Base-by-base conservation (phyloP, 495 filamentous ascomycete species). In the Chlorociboria aeruginascens region DNA sequence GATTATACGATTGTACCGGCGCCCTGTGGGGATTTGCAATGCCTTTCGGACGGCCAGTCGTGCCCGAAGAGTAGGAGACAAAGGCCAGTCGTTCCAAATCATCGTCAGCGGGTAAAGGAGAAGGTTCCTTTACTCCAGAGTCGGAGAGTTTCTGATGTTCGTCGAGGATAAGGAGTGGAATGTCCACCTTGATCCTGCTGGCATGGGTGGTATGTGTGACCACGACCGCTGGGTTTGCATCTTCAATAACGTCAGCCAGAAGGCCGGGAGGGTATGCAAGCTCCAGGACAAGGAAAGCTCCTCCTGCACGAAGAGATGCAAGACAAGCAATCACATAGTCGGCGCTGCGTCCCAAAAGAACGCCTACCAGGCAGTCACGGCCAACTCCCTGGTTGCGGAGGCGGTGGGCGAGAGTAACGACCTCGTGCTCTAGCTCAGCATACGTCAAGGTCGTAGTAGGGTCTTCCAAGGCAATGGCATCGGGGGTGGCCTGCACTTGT, bases 321-420 rank as follows among this genome's bases (percentile, higher is more conserved):
- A 85, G 65, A 58, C 79, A 83, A 20, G 78, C 74, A 62, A 85
- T 78, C 53, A 85, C 78, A 58, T 83, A 83, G 59, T 83, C 66
- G 14, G 79, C 78, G 52, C 77, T 81, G 6, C 81, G 73, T 32
- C 77, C 78, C 45, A 85, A 63, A 13, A 85, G 65, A 40, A 85
- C 73, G 20, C 81, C 81, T 30, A 83, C 81, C 16, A 81, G 67
- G 31, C 62, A 68, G 56, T 83, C 78, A 13, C 78, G 74, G 17
- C 70, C 66, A 34, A 83, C 79, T 11, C 79, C 79, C 58, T 74
- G 66, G 43, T 61, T 54, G 25, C 50, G 54, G 35, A 85, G 71
- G 32, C 68, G 73, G 50, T 54, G 60, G 34, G 78, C 69, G 16
- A 83, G 69, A 12, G 55, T 57, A 31, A 69, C 67, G 31, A 80